Base-by-base conservation (phyloP, 129 eudicot genomes). In the Deinandra increscens region DNA sequence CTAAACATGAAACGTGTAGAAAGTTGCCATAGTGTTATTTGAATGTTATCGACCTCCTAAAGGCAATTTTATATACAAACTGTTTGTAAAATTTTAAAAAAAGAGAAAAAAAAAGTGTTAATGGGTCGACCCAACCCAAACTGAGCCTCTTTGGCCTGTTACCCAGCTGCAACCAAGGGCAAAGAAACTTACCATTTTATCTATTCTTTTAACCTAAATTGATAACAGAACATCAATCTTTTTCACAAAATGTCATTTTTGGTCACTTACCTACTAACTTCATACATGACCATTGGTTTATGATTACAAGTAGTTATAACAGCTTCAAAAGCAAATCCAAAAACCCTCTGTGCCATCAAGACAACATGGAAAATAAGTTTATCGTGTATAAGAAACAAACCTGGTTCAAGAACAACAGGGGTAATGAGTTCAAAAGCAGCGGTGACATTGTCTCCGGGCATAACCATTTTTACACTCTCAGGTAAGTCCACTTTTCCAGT, bases 401-500 rank as follows among this genome's bases (percentile, higher is more conserved):
- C 98, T 84, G 85, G 75, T 75, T 88, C 95, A 10, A 92, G 89
- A 58, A 95, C 91, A 67, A 88, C 88, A 3, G 98, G 88, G n/a
- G 79, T 59, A 12, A 84, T 86, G 50, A 88, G 88, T 82, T 92
- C 95, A 61, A 92, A 92, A 54, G 75, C 72, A 68, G 98, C 96
- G 71, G 98, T 88, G 65, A 92, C 95, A 56, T 88, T 88, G 78
- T 92, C 98, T 41, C 96, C 96, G 4, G 98, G 98, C 95, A 92
- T 88, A 69, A 92, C 96, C 98, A 92, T 92, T 89, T 88, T 92
- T 7, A 92, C 91, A 65, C 68, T 77, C 74, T 88, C 96, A 3
- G 98, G 98, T 80, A 88, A 79, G 79, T 92, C 96, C 48, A 92
- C 95, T 81, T 82, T 92, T 58, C 95, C 98, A 20, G 96, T 88